Conservation (phyloP, 2,329 filamentous ascomycete genomes). For the Aschersonia sp. region DNA sequence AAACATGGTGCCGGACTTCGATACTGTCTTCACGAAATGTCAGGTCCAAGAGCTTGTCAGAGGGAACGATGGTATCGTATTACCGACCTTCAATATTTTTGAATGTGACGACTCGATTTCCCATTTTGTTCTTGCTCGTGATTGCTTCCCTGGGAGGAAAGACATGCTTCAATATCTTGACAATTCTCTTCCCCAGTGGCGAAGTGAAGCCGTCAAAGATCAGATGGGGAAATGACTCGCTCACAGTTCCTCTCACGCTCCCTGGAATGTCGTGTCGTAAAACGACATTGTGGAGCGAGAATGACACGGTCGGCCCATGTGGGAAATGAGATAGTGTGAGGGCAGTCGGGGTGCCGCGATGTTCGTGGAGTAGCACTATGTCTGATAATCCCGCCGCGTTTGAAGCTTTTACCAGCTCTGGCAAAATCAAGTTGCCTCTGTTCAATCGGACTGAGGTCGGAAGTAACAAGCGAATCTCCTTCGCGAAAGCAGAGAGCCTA, state of each 20-base stretch:
- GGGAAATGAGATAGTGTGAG: conserved; percentile 78
- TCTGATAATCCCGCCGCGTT: conserved; percentile 71
- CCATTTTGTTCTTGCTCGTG: conserved; percentile 59
- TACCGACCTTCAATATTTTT: conserved; percentile 58
- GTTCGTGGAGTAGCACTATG: conserved; percentile 78
- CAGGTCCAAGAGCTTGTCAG: too few species aligned
- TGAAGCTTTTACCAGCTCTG: conserved; percentile 71
- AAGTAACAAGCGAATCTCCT: conserved; percentile 73
- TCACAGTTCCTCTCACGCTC: conserved; percentile 71
- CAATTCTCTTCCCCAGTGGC: conserved; percentile 63
- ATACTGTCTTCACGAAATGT: conserved; percentile 47
- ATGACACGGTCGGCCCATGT: conserved; percentile 66
- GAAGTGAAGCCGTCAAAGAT: conserved; percentile 91
- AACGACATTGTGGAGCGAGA: conserved; percentile 85
- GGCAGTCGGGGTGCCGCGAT: conserved; percentile 82
- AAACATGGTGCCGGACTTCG: conserved; percentile 71
- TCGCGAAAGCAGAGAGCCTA: conserved; percentile 76
- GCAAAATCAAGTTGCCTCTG: conserved; percentile 76
- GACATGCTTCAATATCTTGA: conserved; percentile 83
- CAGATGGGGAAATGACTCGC: conserved; percentile 83
- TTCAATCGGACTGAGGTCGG: conserved; percentile 83
- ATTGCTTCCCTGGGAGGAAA: conserved; percentile 78
- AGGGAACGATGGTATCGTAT: too few species aligned
- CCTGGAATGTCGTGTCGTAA: conserved; percentile 88
- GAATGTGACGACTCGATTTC: conserved; percentile 81